Evolutionary conservation across 768 basidiomycete species (phyloP).

Genomic region (Hericium alpestre): DNA sequence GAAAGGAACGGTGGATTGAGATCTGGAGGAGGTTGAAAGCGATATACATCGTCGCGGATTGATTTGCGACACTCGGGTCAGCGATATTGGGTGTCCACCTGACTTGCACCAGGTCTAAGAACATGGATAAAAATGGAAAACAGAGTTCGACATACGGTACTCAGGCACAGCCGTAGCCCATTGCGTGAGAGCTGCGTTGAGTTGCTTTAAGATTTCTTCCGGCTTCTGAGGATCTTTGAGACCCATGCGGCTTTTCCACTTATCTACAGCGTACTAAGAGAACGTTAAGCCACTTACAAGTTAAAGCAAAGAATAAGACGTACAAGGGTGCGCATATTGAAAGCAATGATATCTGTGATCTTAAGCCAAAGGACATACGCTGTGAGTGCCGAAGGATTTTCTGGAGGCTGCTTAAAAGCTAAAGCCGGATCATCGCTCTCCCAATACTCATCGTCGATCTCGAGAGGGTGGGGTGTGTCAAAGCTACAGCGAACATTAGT

Average conservation of each 20-base stretch:
- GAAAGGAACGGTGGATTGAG: constrained; percentile 68
- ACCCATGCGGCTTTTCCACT: constrained; percentile 18
- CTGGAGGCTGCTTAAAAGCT: constrained; percentile 37
- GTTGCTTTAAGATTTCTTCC: constrained; percentile 28
- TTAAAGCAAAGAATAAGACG: not conserved
- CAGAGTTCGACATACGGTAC: constrained; percentile 16
- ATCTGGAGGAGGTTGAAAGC: constrained; percentile 57
- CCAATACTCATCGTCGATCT: constrained; percentile 53
- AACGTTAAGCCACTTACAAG: not conserved
- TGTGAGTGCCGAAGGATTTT: constrained; percentile 27
- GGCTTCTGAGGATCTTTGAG: constrained; percentile 17
- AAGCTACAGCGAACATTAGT: constrained; percentile 21
- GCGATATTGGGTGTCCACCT: constrained; percentile 32
- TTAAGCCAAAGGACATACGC: constrained; percentile 34
- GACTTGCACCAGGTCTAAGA: constrained; percentile 15
- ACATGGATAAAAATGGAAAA: too few species aligned
- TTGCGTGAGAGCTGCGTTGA: constrained; percentile 34
- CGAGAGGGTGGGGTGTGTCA: constrained; percentile 38
- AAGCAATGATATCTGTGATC: constrained; percentile 35
- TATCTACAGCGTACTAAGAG: constrained; percentile 27
- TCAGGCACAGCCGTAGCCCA: constrained; percentile 21
- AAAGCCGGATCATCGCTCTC: constrained; percentile 26
- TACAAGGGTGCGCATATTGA: constrained; percentile 34
- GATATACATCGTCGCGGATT: constrained; percentile 32
- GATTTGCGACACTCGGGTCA: constrained; percentile 28